Conservation (phyloP, 176 grass and related monocot species). For the Oryza australiensis region DNA sequence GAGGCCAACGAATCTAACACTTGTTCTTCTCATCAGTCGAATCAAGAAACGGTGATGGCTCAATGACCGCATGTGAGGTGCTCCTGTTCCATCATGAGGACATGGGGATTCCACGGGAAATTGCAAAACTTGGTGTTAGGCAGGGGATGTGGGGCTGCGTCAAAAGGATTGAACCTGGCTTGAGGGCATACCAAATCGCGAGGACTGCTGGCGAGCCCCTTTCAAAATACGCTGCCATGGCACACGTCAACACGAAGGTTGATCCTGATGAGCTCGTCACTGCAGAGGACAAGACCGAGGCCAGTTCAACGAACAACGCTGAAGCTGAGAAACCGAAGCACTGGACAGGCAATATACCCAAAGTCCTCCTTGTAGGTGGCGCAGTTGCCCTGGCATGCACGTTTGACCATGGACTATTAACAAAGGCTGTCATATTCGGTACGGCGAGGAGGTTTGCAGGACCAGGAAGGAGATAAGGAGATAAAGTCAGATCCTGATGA, state of each 20-base stretch:
- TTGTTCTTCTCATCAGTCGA: constrained; percentile 51
- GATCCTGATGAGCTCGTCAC: constrained; percentile 44
- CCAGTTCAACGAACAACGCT: constrained; percentile 41
- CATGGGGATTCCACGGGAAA: constrained; percentile 91
- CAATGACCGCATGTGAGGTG: constrained; percentile 86
- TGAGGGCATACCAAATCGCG: constrained; percentile 70
- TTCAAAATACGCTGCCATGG: constrained; percentile 63
- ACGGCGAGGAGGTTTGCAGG: constrained; percentile 83
- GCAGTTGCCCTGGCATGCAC: constrained; percentile 73
- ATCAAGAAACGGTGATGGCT: constrained; percentile 73
- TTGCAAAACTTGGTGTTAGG: constrained; percentile 74
- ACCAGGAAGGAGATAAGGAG: constrained; percentile 57
- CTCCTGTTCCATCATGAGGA: constrained; percentile 93
- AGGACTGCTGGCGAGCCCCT: constrained; percentile 50
- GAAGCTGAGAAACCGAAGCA: constrained; percentile 60
- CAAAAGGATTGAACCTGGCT: constrained; percentile 75
- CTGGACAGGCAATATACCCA: constrained; percentile 72
- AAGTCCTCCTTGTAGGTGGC: constrained; percentile 61
- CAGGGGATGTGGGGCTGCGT: constrained; percentile 97
- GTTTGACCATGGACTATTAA: constrained; percentile 77
- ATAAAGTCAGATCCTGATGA: background rate
- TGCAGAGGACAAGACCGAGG: constrained; percentile 20
- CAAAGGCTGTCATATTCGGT: constrained; percentile 82
- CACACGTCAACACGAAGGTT: constrained; percentile 62
- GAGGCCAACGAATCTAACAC: background rate